Base-by-base conservation (phyloP, 176 grass and related monocot genomes). In the Aechmea fasciata region DNA sequence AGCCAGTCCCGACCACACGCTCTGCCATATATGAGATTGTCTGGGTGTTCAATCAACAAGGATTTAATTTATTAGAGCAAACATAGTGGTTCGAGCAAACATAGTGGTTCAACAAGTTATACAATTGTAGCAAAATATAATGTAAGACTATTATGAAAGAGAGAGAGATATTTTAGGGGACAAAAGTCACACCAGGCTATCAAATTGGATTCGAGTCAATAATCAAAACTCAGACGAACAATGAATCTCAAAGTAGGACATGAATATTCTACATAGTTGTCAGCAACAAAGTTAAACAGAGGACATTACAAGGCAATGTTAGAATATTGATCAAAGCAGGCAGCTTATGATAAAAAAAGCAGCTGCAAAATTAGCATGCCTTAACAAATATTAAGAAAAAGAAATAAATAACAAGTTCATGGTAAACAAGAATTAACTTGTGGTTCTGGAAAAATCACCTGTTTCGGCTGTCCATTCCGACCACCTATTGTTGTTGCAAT, bases 21-120 rank as follows among this genome's bases (percentile, higher is more conserved):
- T 97, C 93, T 67, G 93, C 93, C 89, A 92, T 92, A 71, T 92
- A 97, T 61, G 95, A 94, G 68, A 99, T 88, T 79, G 88, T 87
- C 95, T 99, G 87, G 87, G 33, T 81, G 75, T 73, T 61, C 59
- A 90, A 85, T 59, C 59, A 81, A 73, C 22, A 83, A 48, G 22
- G 10, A 63, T 33, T 86, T 64, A 75, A 2, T 41, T 41, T 50
- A 67, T 68, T 55, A 73, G 62, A 67, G 0, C 47, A 51, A 69
- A 11, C 24, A 57, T 41, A 9, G n/a, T 11, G 2, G 12, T 57
- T 29, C 41, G 62, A 67, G 0, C 47, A 51, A 69, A 11, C 24
- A 57, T 41, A 9, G n/a, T 11, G 2, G 12, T 57, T 29, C 41
- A 41, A 41, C 33, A 41, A 41, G 33, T 6, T 41, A 41, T 41